These are phyloP conservation scores for Huntiella decipiens DNA, from an alignment of 2,329 filamentous ascomycete genomes.

Conservation along the genomic window DNA sequence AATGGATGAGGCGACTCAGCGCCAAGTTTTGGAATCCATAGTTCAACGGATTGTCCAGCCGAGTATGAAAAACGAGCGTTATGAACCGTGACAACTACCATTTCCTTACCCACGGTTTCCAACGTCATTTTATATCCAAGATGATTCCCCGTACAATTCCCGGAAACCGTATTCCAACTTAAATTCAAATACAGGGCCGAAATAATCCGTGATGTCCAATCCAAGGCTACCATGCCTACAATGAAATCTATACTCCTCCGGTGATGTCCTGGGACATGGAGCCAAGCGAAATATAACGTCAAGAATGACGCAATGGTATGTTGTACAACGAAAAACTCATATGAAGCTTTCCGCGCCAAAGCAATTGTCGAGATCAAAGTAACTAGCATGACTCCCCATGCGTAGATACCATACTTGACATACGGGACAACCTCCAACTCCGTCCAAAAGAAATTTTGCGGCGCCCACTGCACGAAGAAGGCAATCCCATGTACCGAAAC, in stretches of 20 bases:
- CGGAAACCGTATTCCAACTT: slow-evolving; percentile 18
- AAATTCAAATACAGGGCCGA: slow-evolving; percentile 35
- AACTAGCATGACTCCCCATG: slow-evolving; percentile 48
- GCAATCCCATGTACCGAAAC: slow-evolving; percentile 51
- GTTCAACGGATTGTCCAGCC: slow-evolving; percentile 39
- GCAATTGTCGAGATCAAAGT: slow-evolving; percentile 42
- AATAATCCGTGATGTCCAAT: slow-evolving; percentile 33
- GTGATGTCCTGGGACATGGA: slow-evolving; percentile 41
- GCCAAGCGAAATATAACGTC: slow-evolving; percentile 44
- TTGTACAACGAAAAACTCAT: slow-evolving; percentile 52
- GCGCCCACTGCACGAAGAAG: slow-evolving; percentile 46
- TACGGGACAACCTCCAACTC: slow-evolving; percentile 44
- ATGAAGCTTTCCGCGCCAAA: slow-evolving; percentile 43
- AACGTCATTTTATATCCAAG: slow-evolving; percentile 34
- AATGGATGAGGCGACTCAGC: slow-evolving; percentile 39
- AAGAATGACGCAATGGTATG: slow-evolving; percentile 43
- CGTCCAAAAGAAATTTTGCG: slow-evolving; percentile 35
- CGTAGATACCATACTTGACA: slow-evolving; percentile 46
- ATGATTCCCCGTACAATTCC: slow-evolving; percentile 24
- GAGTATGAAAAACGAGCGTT: slow-evolving; percentile 39
- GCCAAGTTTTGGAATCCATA: slow-evolving; percentile 38
- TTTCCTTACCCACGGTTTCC: slow-evolving; percentile 30
- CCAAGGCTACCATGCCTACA: slow-evolving; percentile 41
- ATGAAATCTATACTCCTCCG: slow-evolving; percentile 47
- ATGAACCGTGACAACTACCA: slow-evolving; percentile 38